Base-by-base conservation (phyloP, 2,329 filamentous ascomycete species). In the Bipolaris cookei region DNA sequence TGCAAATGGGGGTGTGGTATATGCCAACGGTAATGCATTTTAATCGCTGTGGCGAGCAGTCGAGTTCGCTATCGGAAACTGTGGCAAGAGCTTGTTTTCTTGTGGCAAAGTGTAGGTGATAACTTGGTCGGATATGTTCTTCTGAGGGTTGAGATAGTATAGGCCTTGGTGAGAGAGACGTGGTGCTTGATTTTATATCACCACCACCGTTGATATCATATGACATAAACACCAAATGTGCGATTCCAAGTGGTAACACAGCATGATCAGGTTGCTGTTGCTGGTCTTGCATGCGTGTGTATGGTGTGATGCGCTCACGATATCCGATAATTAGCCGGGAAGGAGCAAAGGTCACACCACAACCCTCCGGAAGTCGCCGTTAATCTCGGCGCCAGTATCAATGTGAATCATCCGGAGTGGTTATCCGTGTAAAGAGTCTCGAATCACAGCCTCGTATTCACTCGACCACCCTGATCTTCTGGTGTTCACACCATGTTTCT, bases 301-400 rank as follows among this genome's bases (percentile, higher is more conserved):
- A 28, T 45, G 42, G 42, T 45, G 42, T 45, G 42, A 45, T 16
- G 14, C 4, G 10, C 42, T 45, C 42, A 32, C 42, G 23, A 45
- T 30, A 16, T 18, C 25, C 42, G 42, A 45, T 45, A 45, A 45
- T 45, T 45, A 45, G n/a, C 42, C 42, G 42, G 42, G 16, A 45
- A 45, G 25, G 25, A 32, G 16, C 14, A 20, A 30, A 21, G 8
- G 25, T 44, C 42, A 44, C 42, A 44, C 42, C 42, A 44, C 42
- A 11, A 25, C 8, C 30, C 18, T 11, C 25, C 42, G 42, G 23
- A 18, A 23, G n/a, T 44, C 41, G 41, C 41, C 41, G 14, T 16
- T 13, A 13, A 44, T 4, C 41, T 44, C 21, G 37, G 37, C 37
- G 20, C 11, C n/a, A 16, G 8, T n/a, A 28, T 44, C 23, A 4